phyloP scores from a whole-genome alignment of 2,329 filamentous ascomycete genomes.

The Diaporthe capsici region DNA sequence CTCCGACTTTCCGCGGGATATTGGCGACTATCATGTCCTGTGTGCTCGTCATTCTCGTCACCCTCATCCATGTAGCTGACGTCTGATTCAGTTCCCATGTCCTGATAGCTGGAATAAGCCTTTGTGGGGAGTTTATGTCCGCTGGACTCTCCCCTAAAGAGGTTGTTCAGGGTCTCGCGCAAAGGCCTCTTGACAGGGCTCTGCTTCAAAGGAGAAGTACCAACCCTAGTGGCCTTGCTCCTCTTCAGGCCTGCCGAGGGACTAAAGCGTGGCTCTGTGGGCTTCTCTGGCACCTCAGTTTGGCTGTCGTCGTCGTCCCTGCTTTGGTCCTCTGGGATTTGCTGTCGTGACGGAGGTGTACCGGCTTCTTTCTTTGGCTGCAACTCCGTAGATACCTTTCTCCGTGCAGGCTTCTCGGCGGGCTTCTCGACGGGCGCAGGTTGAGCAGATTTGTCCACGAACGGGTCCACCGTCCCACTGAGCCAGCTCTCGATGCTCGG shows the following conservation, averaged over 20 bases:
- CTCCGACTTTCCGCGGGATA: slow-evolving; percentile 52
- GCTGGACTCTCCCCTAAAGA: slow-evolving; percentile 73
- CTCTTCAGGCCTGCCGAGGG: slow-evolving; percentile 62
- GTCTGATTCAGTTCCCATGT: slow-evolving; percentile 49
- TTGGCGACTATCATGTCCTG: slow-evolving; percentile 44
- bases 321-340: neutral
- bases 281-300: slow-evolving; percentile 26
- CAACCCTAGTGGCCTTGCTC: slow-evolving; percentile 67
- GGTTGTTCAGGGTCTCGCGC: slow-evolving; percentile 71
- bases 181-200: slow-evolving; percentile 63
- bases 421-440: slow-evolving; percentile 53
- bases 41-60: slow-evolving; percentile 46
- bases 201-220: slow-evolving; percentile 64
- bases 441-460: slow-evolving; percentile 62
- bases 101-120: slow-evolving; percentile 64
- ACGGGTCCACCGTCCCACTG: slow-evolving; percentile 73
- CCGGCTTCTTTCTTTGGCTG: slow-evolving; percentile 43
- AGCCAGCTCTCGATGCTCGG: slow-evolving; percentile 77
- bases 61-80: slow-evolving; percentile 42
- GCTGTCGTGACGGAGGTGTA: neutral
- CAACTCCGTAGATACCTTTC: slow-evolving; percentile 46
- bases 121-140: slow-evolving; percentile 60
- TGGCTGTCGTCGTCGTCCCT: slow-evolving; percentile 35
- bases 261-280: neutral
- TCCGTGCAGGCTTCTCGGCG: slow-evolving; percentile 51